Conservation (phyloP, 768 basidiomycete genomes). For the Kwoniella dejecticola region DNA sequence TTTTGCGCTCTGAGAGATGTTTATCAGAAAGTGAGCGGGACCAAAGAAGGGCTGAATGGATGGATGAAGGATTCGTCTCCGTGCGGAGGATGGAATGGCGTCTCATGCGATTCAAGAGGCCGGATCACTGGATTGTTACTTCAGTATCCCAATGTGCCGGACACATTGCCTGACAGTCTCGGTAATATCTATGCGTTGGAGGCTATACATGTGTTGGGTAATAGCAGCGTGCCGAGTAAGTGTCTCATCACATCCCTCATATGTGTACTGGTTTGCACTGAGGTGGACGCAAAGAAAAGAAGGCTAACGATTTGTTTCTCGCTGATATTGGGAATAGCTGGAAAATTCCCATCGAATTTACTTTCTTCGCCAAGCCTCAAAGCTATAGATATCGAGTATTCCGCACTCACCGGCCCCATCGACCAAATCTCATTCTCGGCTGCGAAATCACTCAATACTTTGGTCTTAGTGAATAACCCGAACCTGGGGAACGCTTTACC, state of each 20-base stretch:
- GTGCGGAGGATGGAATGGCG: conserved; percentile 53
- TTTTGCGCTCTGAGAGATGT: conserved; percentile 54
- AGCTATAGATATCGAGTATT: conserved; percentile 50
- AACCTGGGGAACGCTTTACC: conserved; percentile 51
- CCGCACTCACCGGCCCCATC: conserved; percentile 47
- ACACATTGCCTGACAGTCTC: conserved; percentile 37
- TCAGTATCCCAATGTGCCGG: conserved; percentile 53
- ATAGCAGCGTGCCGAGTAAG: conserved; percentile 51
- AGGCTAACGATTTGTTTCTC: no score
- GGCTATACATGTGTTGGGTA: conserved; percentile 48
- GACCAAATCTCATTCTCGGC: conserved; percentile 27
- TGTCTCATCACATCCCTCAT: neutral
- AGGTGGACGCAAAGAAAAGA: no score
- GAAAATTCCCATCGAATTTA: conserved; percentile 45
- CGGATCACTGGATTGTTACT: conserved; percentile 48
- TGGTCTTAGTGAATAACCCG: conserved; percentile 51
- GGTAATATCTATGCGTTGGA: conserved; percentile 49
- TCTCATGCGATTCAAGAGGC: conserved; percentile 49
- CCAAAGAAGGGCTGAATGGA: conserved; percentile 19
- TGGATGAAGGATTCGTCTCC: conserved; percentile 44
- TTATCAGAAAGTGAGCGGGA: conserved; percentile 20
- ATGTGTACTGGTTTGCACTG: no score
- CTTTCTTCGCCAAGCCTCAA: conserved; percentile 42
- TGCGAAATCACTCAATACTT: conserved; percentile 30
- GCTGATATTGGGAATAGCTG: no score